Conservation (phyloP, 495 filamentous ascomycete genomes). For the Lindgomyces ingoldianus region DNA sequence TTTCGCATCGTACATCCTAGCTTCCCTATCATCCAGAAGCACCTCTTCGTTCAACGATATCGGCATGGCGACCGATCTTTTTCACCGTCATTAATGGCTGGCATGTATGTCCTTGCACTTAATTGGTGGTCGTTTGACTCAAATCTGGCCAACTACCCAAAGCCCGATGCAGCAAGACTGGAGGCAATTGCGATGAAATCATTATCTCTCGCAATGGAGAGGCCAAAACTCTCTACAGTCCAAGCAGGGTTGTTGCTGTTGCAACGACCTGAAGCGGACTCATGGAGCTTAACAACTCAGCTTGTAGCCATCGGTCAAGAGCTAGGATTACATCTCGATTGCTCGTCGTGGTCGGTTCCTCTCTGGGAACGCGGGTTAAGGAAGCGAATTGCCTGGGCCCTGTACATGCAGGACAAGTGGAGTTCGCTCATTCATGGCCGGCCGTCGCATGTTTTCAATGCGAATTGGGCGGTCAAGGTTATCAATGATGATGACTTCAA, state of each 20-base stretch:
- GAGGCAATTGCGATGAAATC: constrained; percentile 75
- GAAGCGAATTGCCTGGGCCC: constrained; percentile 83
- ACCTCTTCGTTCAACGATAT: constrained; percentile 83
- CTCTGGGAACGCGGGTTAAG: constrained; percentile 81
- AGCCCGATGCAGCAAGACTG: constrained; percentile 72
- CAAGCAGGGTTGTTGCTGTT: constrained; percentile 88
- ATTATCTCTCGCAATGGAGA: constrained; percentile 73
- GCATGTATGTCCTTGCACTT: constrained; percentile 86
- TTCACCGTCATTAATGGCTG: constrained; percentile 80
- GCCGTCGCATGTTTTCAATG: constrained; percentile 76
- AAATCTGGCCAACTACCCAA: constrained; percentile 61
- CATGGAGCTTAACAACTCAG: constrained; percentile 84
- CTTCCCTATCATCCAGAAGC: constrained; percentile 87
- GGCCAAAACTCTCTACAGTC: constrained; percentile 88
- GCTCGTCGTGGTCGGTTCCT: constrained; percentile 84
- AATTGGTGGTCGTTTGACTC: constrained; percentile 83
- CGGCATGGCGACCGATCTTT: constrained; percentile 72
- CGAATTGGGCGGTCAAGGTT: constrained; percentile 79
- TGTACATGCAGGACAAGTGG: constrained; percentile 96
- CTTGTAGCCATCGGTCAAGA: constrained; percentile 78
- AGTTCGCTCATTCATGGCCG: constrained; percentile 81
- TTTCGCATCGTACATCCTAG: constrained; percentile 85
- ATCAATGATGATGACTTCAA: constrained; percentile 68
- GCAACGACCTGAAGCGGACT: constrained; percentile 82
- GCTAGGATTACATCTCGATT: constrained; percentile 84